Conservation (phyloP, 2,329 filamentous ascomycete genomes). For the Penicillium thymicola region DNA sequence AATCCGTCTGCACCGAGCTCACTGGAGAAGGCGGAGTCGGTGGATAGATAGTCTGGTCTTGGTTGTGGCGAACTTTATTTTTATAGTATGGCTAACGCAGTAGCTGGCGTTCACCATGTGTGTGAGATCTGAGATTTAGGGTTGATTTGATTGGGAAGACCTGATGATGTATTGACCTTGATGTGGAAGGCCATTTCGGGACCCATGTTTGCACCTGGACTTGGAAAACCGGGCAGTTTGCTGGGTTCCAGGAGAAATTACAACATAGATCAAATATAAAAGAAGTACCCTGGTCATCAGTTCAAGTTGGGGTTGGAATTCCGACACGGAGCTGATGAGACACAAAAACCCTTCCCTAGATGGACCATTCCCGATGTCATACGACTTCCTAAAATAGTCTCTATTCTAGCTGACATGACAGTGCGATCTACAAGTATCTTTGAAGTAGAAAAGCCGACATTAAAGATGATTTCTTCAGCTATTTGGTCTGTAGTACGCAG, state of each 20-base stretch:
- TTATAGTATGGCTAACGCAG: neutral
- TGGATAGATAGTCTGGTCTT: neutral
- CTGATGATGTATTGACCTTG: neutral
- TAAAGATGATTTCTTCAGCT: neutral
- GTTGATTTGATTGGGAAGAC: neutral
- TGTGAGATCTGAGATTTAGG: neutral
- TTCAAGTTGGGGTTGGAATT: neutral
- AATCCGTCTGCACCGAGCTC: neutral
- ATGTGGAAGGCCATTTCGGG: neutral
- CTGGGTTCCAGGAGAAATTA: neutral
- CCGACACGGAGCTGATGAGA: neutral
- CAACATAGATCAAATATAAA: neutral
- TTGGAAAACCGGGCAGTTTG: neutral
- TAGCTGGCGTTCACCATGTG: neutral
- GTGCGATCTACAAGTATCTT: neutral
- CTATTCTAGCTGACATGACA: neutral
- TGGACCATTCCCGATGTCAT: neutral
- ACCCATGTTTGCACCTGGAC: neutral
- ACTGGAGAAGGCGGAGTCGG: neutral
- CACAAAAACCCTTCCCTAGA: neutral
- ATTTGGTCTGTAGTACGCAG: neutral
- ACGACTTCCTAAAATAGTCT: neutral
- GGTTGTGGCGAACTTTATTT: neutral
- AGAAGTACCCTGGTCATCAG: too few relatives aligned
- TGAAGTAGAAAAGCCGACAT: neutral